phyloP scores from a whole-genome alignment of 2,329 filamentous ascomycete species.

The Trichoderma afroharzianum region DNA sequence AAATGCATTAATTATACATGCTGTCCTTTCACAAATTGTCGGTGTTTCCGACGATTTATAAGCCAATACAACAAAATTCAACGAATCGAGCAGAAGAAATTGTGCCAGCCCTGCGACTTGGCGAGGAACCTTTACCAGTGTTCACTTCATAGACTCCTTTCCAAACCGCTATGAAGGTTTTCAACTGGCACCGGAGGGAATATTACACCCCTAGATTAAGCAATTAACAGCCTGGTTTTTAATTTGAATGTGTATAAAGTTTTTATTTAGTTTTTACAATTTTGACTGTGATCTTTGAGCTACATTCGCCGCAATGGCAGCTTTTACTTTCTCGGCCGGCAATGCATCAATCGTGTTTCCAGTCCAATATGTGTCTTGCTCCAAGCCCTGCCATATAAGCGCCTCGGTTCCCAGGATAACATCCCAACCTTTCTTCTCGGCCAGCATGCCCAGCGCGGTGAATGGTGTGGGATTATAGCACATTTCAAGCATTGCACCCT shows the following conservation, averaged over 20 bases:
- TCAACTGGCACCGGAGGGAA: not conserved
- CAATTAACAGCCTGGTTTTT: accelerated
- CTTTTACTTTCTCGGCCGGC: slow-evolving; percentile 9
- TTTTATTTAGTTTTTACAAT: not conserved
- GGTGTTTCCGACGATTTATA: not conserved
- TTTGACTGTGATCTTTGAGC: slow-evolving; percentile 6
- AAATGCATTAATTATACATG: not conserved
- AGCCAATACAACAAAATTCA: not conserved
- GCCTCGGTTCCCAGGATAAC: slow-evolving; percentile 10
- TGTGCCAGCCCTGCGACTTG: not conserved
- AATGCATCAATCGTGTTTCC: not conserved
- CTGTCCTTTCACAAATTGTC: not conserved
- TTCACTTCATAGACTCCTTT: not conserved
- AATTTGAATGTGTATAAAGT: not conserved
- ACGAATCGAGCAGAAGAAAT: not conserved
- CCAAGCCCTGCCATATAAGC: slow-evolving; percentile 12
- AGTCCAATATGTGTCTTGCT: slow-evolving; percentile 13
- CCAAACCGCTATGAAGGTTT: not conserved
- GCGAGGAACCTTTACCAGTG: not conserved
- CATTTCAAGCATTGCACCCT: slow-evolving; percentile 14
- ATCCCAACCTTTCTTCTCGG: slow-evolving; percentile 7
- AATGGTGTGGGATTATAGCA: slow-evolving; percentile 10
- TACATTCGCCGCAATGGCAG: slow-evolving; percentile 3
- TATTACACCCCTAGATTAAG: not conserved
- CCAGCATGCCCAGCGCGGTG: slow-evolving; percentile 3